A percentile compares a stretch with the other conserved stretches of the same genome.
These are phyloP conservation scores for Oemleria cerasiformis DNA, from an alignment of 306 rosid species.

Conservation along the genomic window DNA sequence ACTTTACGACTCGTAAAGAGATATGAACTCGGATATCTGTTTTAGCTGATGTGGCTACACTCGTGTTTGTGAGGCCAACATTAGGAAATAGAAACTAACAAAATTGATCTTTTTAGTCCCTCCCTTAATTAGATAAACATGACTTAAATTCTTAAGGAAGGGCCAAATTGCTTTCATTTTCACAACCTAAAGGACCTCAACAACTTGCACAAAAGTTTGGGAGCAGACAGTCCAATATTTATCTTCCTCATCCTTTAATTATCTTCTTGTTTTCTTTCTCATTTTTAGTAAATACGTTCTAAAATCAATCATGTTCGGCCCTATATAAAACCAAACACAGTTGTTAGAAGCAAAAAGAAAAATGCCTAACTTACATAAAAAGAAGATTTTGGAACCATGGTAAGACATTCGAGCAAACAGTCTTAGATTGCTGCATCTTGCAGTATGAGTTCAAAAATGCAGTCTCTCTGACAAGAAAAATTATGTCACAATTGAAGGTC, in stretches of 20 bases:
- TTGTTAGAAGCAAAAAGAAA: background rate
- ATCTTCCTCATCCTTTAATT: background rate
- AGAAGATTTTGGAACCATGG: background rate
- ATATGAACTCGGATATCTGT: no score
- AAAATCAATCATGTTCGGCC: background rate
- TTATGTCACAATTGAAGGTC: background rate
- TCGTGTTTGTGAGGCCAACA: constrained; percentile 13
- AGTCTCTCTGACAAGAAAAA: background rate
- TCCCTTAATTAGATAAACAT: constrained; percentile 33
- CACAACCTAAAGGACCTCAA: constrained; percentile 20
- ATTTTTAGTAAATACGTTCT: background rate
- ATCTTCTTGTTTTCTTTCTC: background rate
- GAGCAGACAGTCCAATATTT: background rate
- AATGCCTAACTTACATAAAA: background rate
- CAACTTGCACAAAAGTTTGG: constrained; percentile 30
- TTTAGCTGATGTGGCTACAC: no score
- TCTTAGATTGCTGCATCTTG: background rate
- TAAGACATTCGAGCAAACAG: background rate
- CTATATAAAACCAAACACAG: background rate
- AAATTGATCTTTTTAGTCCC: constrained; percentile 11
- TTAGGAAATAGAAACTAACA: constrained; percentile 15
- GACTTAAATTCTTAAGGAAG: constrained; percentile 19
- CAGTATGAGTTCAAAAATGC: background rate
- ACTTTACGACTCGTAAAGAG: no score
- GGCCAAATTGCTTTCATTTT: constrained; percentile 32